Evolutionary conservation across 2,329 filamentous ascomycete species (phyloP), one percentile per base, ranked within the genome.

Genomic region (Colletotrichum lupini): DNA sequence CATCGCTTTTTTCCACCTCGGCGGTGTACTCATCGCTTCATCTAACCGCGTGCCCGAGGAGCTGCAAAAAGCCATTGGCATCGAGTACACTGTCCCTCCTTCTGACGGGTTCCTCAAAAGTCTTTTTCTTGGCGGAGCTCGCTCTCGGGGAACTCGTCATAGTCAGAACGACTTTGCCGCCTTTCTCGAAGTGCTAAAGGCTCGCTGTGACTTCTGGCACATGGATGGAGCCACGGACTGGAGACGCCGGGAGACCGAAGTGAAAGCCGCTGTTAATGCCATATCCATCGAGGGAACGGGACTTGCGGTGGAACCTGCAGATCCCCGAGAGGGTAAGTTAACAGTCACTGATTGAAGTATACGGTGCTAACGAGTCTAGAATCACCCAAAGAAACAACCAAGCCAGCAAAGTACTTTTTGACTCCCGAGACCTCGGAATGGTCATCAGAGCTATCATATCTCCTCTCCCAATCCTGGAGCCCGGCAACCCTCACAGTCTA

Each of bases 41-140:
- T 95, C 92, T 5, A 97, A 97, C 80, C 90, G 94, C 8, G 93
- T 96, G 91, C 94, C 94, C 0, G 94, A 96, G 77, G 94, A 95
- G 78, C 81, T 97, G 62, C 92, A 90, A 58, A 95, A 94, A 76
- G 94, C 93, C 0, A 90, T 91, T 1, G 94, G 94, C 0, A 87
- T 92, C 28, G 90, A 93, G 74, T 95, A 93, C 78, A 83, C 87
- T 12, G 85, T 89, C 6, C 88, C 89, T 0, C 85, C 90, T 4
- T 83, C 86, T 42, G 86, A 86, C 64, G 88, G 86, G 3, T 81
- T 90, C 68, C 82, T 89, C 67, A 83, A 83, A 37, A 89, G 82
- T 77, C 83, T 87, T 78, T 77, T 76, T 77, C 80, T 67, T 76
- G 79, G 32, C 46, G 73, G 73, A 63, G 72, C 78, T 22, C 71